These are phyloP conservation scores for Colletotrichum aenigma DNA, from an alignment of 2,329 filamentous ascomycete genomes.

Conservation along the genomic window DNA sequence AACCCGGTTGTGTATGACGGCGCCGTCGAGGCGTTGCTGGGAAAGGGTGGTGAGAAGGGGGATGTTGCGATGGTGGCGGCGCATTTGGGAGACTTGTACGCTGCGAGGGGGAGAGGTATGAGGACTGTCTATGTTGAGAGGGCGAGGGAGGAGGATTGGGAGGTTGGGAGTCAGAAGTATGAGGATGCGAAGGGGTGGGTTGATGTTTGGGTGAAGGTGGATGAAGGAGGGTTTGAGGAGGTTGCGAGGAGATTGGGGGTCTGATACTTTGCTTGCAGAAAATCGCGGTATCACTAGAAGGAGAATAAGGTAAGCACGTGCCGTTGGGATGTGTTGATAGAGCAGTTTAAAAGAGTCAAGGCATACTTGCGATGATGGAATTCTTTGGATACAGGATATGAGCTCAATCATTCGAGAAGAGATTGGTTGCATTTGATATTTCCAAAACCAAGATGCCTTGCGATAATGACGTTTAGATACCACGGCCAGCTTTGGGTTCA, in stretches of 20 bases:
- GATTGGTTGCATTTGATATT: not conserved
- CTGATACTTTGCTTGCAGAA: not conserved
- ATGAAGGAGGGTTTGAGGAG: constrained; percentile 33
- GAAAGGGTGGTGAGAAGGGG: constrained; percentile 49
- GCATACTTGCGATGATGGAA: not conserved
- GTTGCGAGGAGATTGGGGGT: constrained; percentile 29
- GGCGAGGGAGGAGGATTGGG: constrained; percentile 67
- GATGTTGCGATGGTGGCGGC: constrained; percentile 81
- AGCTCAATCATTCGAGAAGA: not conserved
- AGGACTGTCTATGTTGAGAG: constrained; percentile 78
- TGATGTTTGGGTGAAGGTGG: constrained; percentile 40
- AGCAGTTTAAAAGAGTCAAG: not conserved
- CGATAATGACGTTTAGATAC: not conserved
- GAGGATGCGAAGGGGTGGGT: constrained; percentile 51
- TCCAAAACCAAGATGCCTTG: not conserved
- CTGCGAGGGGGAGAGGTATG: constrained; percentile 67
- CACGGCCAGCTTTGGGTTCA: not conserved
- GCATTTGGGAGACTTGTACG: constrained; percentile 72
- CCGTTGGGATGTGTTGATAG: not conserved
- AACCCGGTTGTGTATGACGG: constrained; percentile 70
- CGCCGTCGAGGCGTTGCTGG: constrained; percentile 58
- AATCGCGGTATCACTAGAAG: not conserved
- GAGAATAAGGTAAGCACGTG: not conserved
- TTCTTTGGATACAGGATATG: not conserved
- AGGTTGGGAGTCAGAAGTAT: constrained; percentile 51